A percentile compares a stretch with the other conserved stretches of the same genome.
Conservation (phyloP, 768 basidiomycete genomes). For the Melanogaster broomeanus region DNA sequence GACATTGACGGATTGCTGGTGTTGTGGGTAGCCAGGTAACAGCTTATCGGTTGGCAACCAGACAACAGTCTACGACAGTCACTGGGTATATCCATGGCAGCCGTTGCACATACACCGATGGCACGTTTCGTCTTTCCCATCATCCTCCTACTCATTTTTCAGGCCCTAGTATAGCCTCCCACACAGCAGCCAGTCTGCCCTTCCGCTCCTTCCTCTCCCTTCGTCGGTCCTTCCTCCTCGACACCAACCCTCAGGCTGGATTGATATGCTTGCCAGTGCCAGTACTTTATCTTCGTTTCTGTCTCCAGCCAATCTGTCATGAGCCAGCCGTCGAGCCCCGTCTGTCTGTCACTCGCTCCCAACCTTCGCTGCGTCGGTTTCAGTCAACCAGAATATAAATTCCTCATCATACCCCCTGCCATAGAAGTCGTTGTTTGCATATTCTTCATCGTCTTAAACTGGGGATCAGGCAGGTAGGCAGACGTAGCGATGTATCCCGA, state of each 20-base stretch:
- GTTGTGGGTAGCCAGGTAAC: slow-evolving; percentile 18
- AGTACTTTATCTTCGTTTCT: slow-evolving; percentile 12
- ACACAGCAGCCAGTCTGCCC: slow-evolving; percentile 50
- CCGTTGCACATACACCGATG: background rate
- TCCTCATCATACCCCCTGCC: slow-evolving; percentile 62
- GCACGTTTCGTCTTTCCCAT: slow-evolving; percentile 27
- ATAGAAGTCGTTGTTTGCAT: slow-evolving; percentile 64
- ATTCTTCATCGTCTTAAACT: slow-evolving; percentile 49
- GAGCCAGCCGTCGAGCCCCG: slow-evolving; percentile 49
- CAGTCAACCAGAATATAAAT: slow-evolving; percentile 42
- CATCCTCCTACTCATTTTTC: slow-evolving; percentile 14
- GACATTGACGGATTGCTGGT: background rate
- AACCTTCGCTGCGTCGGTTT: slow-evolving; percentile 72
- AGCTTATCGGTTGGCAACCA: slow-evolving; percentile 15
- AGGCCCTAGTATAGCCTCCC: slow-evolving; percentile 10
- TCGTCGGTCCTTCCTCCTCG: slow-evolving; percentile 12
- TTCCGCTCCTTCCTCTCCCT: slow-evolving; percentile 40
- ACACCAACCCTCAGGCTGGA: slow-evolving; percentile 25
- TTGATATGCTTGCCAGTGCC: slow-evolving; percentile 43
- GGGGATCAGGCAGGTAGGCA: slow-evolving; percentile 47
- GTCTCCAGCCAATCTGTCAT: slow-evolving; percentile 7
- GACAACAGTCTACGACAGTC: no score
- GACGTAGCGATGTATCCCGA: background rate
- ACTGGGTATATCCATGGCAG: background rate
- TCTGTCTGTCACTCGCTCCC: slow-evolving; percentile 70